Evolutionary conservation across 345 rosid genomes (phyloP), one percentile per base, ranked within the genome.

Genomic region (Pistacia vera): DNA sequence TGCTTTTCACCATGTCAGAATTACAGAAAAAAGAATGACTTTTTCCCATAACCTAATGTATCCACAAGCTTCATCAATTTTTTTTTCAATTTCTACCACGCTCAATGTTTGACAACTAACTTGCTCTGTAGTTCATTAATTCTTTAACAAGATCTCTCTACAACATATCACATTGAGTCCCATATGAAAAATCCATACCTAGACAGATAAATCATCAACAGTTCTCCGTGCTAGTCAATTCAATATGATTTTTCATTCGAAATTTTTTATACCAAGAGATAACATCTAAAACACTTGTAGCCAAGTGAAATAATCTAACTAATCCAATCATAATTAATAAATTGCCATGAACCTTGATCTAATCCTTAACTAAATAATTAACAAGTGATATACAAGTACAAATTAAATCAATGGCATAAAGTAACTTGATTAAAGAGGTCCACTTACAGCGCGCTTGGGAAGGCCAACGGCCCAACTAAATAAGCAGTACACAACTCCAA

Each of bases 361-460:
- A 38, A 38, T 38, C 44, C 44, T 38, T 38, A 0, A 4, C 44
- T 38, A 38, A 38, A 38, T 38, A 38, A 38, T 38, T 38, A 41
- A 25, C 6, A 1, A 28, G 2, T 17, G 52, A 65, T 25, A n/a
- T 10, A 13, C 30, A 35, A 55, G 52, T 30, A 18, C 62, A 20
- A 7, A 3, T 38, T 41, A 51, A 51, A 30, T 13, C 4, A 55
- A 14, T 49, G 4, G 60, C 38, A 65, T 58, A 8, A 22, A 55
- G 17, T n/a, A 28, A 72, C 17, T 68, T 70, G 66, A 70, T 20
- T 36, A 6, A 70, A 76, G 60, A 73, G 60, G 51, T 28, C 65
- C 17, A 88, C 97, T 90, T 83, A 96, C 99, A 41, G 99, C 99
- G 12, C 98, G 93, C 87, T 93, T 93, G 16, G 98, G 99, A 66